Conservation (phyloP, 192 early-diverging fungal genomes). For the Mortierella hygrophila region DNA sequence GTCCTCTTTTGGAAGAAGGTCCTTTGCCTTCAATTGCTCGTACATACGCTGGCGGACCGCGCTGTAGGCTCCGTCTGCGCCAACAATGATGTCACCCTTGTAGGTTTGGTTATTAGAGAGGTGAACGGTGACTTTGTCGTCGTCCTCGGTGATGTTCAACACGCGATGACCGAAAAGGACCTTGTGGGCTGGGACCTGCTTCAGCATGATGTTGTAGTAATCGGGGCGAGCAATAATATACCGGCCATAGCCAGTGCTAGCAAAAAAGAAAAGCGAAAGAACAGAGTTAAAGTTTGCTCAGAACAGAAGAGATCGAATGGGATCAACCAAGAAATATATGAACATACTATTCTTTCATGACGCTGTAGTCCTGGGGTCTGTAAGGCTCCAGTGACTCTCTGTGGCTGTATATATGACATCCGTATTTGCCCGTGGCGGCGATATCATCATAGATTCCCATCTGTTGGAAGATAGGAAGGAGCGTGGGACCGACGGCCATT, state of each 20-base stretch:
- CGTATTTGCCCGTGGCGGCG: background rate
- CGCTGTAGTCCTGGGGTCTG: background rate
- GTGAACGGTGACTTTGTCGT: conserved; percentile 23
- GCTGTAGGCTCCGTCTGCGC: conserved; percentile 46
- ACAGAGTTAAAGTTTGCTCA: background rate
- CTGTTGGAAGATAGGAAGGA: conserved; percentile 9
- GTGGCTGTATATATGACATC: background rate
- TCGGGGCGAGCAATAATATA: conserved; percentile 8
- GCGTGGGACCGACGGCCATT: background rate
- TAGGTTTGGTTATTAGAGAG: conserved; percentile 9
- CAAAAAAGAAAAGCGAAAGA: background rate
- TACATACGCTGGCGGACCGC: conserved; percentile 21
- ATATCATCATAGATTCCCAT: conserved; percentile 16
- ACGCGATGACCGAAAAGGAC: conserved; percentile 30
- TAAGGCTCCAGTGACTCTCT: background rate
- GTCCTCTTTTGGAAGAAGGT: background rate
- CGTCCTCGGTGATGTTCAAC: background rate
- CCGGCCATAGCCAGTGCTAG: background rate
- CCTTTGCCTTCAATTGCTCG: background rate
- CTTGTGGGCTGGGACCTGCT: background rate
- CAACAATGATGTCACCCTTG: conserved; percentile 42
- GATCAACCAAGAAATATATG: background rate
- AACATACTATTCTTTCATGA: background rate
- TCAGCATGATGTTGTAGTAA: conserved; percentile 1
- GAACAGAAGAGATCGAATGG: background rate